Base-by-base conservation (phyloP, 1,139 yeast species). In the Ashbya aceris region DNA sequence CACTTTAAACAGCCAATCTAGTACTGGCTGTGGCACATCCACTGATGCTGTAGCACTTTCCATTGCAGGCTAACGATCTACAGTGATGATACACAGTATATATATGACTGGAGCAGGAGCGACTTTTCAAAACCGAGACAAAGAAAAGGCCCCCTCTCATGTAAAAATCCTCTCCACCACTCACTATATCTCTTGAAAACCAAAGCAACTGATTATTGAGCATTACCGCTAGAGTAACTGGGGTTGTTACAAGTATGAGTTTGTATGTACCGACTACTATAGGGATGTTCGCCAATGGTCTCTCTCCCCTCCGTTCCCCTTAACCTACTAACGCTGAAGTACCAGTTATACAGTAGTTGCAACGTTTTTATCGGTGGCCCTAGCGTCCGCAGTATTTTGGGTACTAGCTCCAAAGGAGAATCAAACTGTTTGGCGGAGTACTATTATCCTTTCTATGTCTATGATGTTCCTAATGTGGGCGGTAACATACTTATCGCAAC, bases 391-490 rank as follows among this genome's bases (percentile, higher is more conserved):
- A 10, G 72, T 74, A 38, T 81, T 86, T 47, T 74, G 79, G 79
- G 52, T 60, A 34, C 52, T 67, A 48, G 78, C 78, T 4, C 79
- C 79, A 39, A 69, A 71, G 55, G 62, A 70, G 47, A 68, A 73
- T 48, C 69, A 62, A 60, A 73, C 78, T 29, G 96, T 89, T 36
- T 87, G 95, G 93, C 77, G 96, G 67, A 83, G 95, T 43, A 84
- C 96, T 9, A 77, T 87, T 39, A 79, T 82, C 42, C 71, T 89
- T 50, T 76, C 89, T 3, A 64, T 89, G 58, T 79, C 94, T 17
- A 83, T 87, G 95, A 83, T 87, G 70, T 87, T 75, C 62, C 71
- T 87, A 58, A 84, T 87, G 95, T 86, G 96, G 96, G 96, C 95
- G 27, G 79, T 85, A 52, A 85, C 96, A 7, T 85, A 83, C 56